These are phyloP conservation scores for Ascochyta viciae-villosae DNA, from an alignment of 2,329 filamentous ascomycete species.

Conservation along the genomic window DNA sequence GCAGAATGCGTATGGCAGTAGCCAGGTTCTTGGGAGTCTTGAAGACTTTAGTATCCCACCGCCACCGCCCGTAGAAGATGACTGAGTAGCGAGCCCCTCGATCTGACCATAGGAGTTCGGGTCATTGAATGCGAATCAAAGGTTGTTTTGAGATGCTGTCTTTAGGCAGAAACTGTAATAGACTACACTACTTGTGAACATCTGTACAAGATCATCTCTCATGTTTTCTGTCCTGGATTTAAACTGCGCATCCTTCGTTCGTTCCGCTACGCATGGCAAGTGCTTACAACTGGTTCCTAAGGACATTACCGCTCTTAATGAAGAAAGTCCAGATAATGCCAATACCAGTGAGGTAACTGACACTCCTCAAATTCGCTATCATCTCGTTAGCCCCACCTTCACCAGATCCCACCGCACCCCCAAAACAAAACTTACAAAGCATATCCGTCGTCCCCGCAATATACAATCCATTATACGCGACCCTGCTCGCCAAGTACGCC, in stretches of 20 bases:
- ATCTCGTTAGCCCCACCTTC: neutral
- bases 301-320: constrained; percentile 7
- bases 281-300: neutral
- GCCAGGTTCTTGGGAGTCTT: constrained; percentile 30
- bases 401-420: no score
- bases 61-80: constrained; percentile 31
- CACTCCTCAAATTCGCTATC: neutral
- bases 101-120: neutral
- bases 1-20: constrained; percentile 19
- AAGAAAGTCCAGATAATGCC: constrained; percentile 10
- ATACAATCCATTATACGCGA: constrained; percentile 2
- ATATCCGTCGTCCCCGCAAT: constrained; percentile 1
- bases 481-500: neutral
- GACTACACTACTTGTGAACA: neutral
- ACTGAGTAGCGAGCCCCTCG: neutral
- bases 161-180: neutral
- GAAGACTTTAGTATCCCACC: constrained; percentile 46
- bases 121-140: neutral
- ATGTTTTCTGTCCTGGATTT: no score
- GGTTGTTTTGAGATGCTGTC: neutral
- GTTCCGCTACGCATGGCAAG: no score
- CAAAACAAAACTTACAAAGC: neutral
- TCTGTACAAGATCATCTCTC: neutral
- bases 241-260: no score
- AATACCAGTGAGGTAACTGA: neutral